Evolutionary conservation across 75 land plant species (phyloP), one percentile per base, ranked within the genome.

Genomic region (Cupressus sempervirens): DNA sequence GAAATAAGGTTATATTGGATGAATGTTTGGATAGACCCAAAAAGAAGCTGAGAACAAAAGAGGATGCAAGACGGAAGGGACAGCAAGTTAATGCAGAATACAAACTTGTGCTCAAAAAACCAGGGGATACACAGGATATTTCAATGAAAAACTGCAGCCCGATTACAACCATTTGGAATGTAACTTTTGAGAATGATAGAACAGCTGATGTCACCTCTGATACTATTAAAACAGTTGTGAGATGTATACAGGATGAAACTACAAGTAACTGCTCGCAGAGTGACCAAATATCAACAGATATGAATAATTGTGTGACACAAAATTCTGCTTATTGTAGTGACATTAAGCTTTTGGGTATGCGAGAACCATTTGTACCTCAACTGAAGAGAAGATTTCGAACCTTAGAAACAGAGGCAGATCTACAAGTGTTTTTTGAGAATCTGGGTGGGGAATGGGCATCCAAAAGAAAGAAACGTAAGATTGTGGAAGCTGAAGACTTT

Each of bases 391-490:
- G 87, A 84, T 90, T 91, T 4, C 85, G 15, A 80, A 91, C 90
- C n/a, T 41, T 91, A 84, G 53, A 6, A 76, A 87, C 85, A 18
- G 89, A 90, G 26, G 93, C 83, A 83, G 88, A 87, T 46, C 54
- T 91, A 73, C 76, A 91, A 16, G 90, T 83, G 76, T 92, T 83
- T 67, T 73, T 93, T 84, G 65, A 13, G 41, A 84, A 89, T 6
- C 65, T 93, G 75, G 86, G 84, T 1, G 93, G 93, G 23, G 65
- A 86, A 43, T 93, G 93, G 93, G 89, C 86, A n/a, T 91, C 90
- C 76, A 84, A 85, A 72, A 90, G 94, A 70, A 83, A 82, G 89
- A 91, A 83, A 84, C 89, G 88, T 86, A 90, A 85, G 90, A 86
- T 88, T 84, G 93, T 93, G 7, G 90, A 90, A 56, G 93, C 94